Evolutionary conservation across 768 basidiomycete species (phyloP).

Genomic region (Sarcomyxa edulis): DNA sequence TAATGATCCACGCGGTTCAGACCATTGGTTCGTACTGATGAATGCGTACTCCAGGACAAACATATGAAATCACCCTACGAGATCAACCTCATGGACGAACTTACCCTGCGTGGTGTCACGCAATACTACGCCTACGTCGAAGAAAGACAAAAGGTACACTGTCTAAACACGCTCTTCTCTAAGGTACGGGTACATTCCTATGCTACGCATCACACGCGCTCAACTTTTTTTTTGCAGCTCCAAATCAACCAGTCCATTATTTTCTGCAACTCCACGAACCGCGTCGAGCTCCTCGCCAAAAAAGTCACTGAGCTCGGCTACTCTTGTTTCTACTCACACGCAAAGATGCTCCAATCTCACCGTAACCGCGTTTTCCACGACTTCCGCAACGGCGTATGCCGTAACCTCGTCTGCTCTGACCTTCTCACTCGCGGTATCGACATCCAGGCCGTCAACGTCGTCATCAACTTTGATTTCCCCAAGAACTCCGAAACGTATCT

Average conservation of each 20-base stretch:
- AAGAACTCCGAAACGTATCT: conserved; percentile 99
- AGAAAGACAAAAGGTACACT: conserved; percentile 99
- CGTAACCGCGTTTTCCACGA: conserved; percentile 99
- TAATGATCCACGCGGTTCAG: conserved; percentile 20
- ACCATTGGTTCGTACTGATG: conserved; percentile 7
- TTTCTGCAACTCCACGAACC: conserved; percentile 99
- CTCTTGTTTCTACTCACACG: conserved; percentile 99
- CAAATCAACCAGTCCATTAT: conserved; percentile 99
- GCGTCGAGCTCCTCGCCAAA: conserved; percentile 97
- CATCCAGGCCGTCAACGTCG: conserved; percentile 99
- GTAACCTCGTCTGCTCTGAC: conserved; percentile 97
- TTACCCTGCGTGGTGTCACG: conserved; percentile 96
- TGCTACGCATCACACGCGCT: conserved; percentile 1
- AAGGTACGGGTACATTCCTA: conserved; percentile 52
- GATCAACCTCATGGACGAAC: conserved; percentile 99
- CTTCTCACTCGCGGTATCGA: conserved; percentile 98
- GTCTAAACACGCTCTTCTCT: conserved; percentile 98
- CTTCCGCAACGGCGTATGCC: conserved; percentile 96
- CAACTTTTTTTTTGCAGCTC: conserved; percentile 45
- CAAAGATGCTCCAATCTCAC: conserved; percentile 98
- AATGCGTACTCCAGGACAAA: conserved; percentile 59
- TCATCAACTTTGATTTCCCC: conserved; percentile 99
- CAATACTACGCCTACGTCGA: conserved; percentile 99
- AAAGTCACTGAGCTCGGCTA: conserved; percentile 99
- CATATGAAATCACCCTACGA: conserved; percentile 95